Conservation (phyloP, 345 rosid genomes). For the Eucalyptus tenuipes region DNA sequence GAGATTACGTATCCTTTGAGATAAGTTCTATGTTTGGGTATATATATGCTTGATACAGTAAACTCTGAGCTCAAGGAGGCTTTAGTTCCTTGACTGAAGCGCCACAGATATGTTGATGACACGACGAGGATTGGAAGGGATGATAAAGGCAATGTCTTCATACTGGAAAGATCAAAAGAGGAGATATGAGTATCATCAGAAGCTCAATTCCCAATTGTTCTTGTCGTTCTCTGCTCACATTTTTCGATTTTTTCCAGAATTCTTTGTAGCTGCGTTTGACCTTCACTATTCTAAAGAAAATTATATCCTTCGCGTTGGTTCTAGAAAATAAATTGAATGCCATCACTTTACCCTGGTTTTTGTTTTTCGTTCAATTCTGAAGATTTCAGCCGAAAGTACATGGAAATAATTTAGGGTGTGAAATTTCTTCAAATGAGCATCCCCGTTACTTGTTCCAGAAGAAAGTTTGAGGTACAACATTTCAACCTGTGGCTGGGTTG, state of each 20-base stretch:
- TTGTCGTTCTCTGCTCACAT: not conserved
- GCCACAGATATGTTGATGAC: constrained; percentile 63
- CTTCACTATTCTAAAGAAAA: not conserved
- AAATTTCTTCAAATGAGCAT: not conserved
- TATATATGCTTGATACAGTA: not conserved
- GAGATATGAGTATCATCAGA: not conserved
- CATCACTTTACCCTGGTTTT: not conserved
- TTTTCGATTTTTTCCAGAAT: not conserved
- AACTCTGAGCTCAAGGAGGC: not conserved
- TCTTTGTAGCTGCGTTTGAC: not conserved
- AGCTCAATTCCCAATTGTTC: not conserved
- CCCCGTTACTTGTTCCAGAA: not conserved
- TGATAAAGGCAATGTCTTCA: constrained; percentile 64
- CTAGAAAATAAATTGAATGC: not conserved
- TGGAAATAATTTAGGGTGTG: not conserved
- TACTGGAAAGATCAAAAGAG: constrained; percentile 50
- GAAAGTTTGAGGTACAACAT: not conserved
- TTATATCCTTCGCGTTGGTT: not conserved
- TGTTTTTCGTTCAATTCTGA: not conserved
- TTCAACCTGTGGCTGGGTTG: not conserved
- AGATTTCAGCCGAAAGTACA: not conserved
- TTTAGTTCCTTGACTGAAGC: constrained; percentile 16
- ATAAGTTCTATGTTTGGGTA: not conserved
- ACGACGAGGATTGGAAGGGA: constrained; percentile 71
- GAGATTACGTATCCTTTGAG: constrained; percentile 76